phyloP scores from a whole-genome alignment of 805 yeast species.

The Saccharomycopsis capsularis region DNA sequence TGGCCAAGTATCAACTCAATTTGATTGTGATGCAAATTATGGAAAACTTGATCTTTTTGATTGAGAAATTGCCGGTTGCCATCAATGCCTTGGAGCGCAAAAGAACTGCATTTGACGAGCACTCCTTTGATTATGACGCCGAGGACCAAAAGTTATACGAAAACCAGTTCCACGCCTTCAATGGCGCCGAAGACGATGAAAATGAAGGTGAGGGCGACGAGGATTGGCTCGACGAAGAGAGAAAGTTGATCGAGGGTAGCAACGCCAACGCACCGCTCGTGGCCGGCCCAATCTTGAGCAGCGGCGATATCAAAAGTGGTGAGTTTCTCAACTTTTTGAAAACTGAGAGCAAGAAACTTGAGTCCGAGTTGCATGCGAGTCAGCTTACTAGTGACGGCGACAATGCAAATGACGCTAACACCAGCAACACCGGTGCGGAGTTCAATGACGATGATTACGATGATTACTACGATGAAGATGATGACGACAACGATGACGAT shows the following conservation, averaged over 20 bases:
- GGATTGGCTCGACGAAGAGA: slow-evolving; percentile 18
- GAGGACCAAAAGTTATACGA: slow-evolving; percentile 27
- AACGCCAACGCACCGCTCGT: background rate
- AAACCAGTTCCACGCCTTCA: slow-evolving; percentile 27
- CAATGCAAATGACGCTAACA: slow-evolving; percentile 28
- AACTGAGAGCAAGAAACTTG: slow-evolving; percentile 4
- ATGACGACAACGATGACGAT: slow-evolving; percentile 31
- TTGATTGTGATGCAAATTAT: slow-evolving; percentile 44
- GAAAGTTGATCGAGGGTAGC: background rate
- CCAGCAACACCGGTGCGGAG: slow-evolving; percentile 49
- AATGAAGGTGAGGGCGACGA: too few species aligned
- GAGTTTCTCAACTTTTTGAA: slow-evolving; percentile 10
- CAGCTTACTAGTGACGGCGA: background rate
- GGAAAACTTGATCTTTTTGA: slow-evolving; percentile 40
- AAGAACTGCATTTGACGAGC: slow-evolving; percentile 46
- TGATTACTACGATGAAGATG: slow-evolving; percentile 34
- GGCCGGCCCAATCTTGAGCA: background rate
- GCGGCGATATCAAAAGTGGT: slow-evolving; percentile 3
- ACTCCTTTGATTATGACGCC: slow-evolving; percentile 27
- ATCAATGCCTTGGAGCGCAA: slow-evolving; percentile 56
- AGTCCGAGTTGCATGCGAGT: slow-evolving; percentile 4
- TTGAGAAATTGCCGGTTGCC: slow-evolving; percentile 66
- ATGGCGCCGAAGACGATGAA: slow-evolving; percentile 28
- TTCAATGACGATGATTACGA: slow-evolving; percentile 58
- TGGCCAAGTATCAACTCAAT: slow-evolving; percentile 31